Conservation (phyloP, 2,329 filamentous ascomycete genomes). For the Coleophoma eucalyptorum region DNA sequence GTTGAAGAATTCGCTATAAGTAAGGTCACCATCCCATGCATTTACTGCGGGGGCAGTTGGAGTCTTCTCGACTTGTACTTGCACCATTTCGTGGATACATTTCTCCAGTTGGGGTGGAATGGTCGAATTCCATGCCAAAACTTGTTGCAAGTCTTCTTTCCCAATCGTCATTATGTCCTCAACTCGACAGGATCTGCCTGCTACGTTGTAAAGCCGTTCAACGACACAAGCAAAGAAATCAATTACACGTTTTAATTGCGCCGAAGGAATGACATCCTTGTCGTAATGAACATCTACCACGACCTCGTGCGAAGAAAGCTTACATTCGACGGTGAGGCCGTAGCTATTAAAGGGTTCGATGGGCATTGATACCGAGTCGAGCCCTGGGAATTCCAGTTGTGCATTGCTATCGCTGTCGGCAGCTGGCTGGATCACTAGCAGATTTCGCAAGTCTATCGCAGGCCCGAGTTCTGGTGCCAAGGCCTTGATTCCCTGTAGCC, state of each 20-base stretch:
- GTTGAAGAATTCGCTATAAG: neutral
- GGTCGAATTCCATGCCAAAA: neutral
- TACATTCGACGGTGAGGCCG: neutral
- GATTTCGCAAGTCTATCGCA: neutral
- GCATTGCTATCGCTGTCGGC: neutral
- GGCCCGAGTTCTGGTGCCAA: neutral
- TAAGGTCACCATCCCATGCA: slow-evolving; percentile 1
- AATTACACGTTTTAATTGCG: neutral
- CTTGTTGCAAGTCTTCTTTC: slow-evolving; percentile 1
- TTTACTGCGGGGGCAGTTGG: neutral
- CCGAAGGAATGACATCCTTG: neutral
- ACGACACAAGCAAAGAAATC: slow-evolving; percentile 3
- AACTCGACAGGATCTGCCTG: neutral
- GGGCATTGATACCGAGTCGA: neutral
- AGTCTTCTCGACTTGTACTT: slow-evolving; percentile 1
- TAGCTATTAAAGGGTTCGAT: slow-evolving; percentile 1
- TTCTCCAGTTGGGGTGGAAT: neutral
- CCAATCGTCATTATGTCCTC: neutral
- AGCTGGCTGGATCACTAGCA: slow-evolving; percentile 1
- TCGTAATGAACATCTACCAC: neutral
- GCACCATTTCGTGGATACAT: slow-evolving; percentile 1
- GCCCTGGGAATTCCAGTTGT: slow-evolving; percentile 1
- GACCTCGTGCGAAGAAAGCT: neutral
- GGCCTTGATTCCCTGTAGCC: neutral
- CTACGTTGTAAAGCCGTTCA: neutral